Conservation (phyloP, 345 rosid species). For the Ceriops tagal region DNA sequence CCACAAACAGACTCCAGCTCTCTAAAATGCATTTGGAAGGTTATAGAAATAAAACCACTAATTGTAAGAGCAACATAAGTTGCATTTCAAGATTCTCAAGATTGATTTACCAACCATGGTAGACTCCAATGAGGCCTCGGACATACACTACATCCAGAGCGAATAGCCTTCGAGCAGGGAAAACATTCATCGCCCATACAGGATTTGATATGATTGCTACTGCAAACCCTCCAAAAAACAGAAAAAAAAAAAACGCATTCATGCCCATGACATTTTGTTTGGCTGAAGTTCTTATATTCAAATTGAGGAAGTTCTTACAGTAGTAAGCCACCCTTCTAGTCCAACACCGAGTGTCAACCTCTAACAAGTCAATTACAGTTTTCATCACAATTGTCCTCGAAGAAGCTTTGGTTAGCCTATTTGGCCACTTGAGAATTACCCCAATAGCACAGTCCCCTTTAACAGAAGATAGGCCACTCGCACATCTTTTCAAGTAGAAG, state of each 20-base stretch:
- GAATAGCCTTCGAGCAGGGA: constrained; percentile 73
- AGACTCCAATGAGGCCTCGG: no score
- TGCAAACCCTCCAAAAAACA: constrained; percentile 88
- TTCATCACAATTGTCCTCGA: constrained; percentile 58
- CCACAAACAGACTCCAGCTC: background rate
- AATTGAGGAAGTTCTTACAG: constrained; percentile 54
- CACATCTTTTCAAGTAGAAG: constrained; percentile 64
- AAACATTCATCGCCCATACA: constrained; percentile 94
- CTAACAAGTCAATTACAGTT: constrained; percentile 76
- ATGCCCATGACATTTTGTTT: constrained; percentile 86
- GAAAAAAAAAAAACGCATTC: constrained; percentile 45
- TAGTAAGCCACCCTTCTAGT: constrained; percentile 65
- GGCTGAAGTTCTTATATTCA: constrained; percentile 69
- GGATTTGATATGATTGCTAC: constrained; percentile 75
- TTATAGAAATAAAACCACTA: background rate
- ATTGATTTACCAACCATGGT: background rate
- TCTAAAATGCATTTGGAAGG: background rate
- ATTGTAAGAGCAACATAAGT: background rate
- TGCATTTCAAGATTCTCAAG: background rate
- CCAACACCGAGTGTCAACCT: constrained; percentile 85
- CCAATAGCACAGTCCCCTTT: constrained; percentile 67
- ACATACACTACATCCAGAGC: constrained; percentile 39
- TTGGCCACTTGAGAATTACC: constrained; percentile 70
- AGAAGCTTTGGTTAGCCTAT: constrained; percentile 65
- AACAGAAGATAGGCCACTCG: constrained; percentile 51